Conservation (phyloP, 2,329 filamentous ascomycete species). For the Zymoseptoria pseudotritici region DNA sequence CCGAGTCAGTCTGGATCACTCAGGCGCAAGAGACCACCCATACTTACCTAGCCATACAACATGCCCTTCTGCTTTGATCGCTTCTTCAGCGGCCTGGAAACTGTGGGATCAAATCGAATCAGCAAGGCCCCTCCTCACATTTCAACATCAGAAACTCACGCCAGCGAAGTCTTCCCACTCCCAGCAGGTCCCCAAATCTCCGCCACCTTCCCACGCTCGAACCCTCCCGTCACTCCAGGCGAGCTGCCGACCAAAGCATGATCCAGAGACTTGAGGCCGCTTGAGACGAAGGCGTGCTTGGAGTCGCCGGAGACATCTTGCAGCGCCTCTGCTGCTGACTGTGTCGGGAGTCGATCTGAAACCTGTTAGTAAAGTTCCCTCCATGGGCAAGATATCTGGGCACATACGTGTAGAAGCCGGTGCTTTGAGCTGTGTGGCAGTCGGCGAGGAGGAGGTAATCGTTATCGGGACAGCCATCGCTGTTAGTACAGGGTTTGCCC, state of each 20-base stretch:
- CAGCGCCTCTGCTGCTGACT: slow-evolving; percentile 9
- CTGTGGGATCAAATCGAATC: background rate
- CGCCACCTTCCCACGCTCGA: slow-evolving; percentile 69
- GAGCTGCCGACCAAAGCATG: slow-evolving; percentile 6
- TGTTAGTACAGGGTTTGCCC: background rate
- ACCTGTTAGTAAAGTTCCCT: background rate
- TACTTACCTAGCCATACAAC: slow-evolving; percentile 76
- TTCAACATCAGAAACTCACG: slow-evolving; percentile 45
- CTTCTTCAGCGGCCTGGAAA: slow-evolving; percentile 39
- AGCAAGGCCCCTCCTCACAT: background rate
- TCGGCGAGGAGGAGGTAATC: slow-evolving; percentile 8
- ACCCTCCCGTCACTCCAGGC: slow-evolving; percentile 38
- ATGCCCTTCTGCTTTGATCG: slow-evolving; percentile 51
- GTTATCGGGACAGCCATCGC: slow-evolving; percentile 4
- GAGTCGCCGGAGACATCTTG: background rate
- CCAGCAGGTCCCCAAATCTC: slow-evolving; percentile 87
- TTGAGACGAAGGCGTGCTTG: slow-evolving; percentile 2
- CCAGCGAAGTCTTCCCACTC: slow-evolving; percentile 74
- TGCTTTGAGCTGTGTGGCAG: background rate
- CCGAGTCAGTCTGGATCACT: background rate
- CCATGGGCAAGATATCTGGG: background rate
- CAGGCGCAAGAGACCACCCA: background rate
- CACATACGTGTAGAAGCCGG: slow-evolving; percentile 3
- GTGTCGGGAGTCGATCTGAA: slow-evolving; percentile 12
- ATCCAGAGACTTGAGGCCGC: slow-evolving; percentile 8